phyloP scores from a whole-genome alignment of 2,329 filamentous ascomycete genomes.

The Ophiosphaerella narmari region DNA sequence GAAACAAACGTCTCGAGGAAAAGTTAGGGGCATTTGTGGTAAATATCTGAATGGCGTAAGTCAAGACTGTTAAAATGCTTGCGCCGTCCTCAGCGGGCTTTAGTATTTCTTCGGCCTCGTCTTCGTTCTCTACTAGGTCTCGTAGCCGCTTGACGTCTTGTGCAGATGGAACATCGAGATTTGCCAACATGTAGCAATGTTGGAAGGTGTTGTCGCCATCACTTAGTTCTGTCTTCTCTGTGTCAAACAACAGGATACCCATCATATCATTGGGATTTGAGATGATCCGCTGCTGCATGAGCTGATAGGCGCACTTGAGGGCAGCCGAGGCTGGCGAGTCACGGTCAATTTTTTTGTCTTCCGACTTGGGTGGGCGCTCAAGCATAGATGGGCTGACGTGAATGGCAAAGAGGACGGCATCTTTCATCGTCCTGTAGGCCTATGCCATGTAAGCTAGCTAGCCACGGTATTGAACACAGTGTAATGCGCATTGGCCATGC shows the following conservation, averaged over 20 bases:
- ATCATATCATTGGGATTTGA: slow-evolving; percentile 97
- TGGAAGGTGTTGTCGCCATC: slow-evolving; percentile 69
- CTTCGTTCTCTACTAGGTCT: slow-evolving; percentile 75
- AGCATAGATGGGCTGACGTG: slow-evolving; percentile 91
- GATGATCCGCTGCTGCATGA: slow-evolving; percentile 99
- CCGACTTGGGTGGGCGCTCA: slow-evolving; percentile 63
- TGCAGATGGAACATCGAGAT: slow-evolving; percentile 85
- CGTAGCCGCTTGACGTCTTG: slow-evolving; percentile 83
- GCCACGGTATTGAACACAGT: slow-evolving; percentile 15
- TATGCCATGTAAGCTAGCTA: slow-evolving; percentile 2
- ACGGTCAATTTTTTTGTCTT: slow-evolving; percentile 71
- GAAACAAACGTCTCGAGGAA: slow-evolving; percentile 87
- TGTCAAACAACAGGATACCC: slow-evolving; percentile 90
- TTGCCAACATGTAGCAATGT: slow-evolving; percentile 88
- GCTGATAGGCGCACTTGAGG: slow-evolving; percentile 87
- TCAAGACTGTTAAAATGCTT: slow-evolving; percentile 86
- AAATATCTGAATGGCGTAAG: slow-evolving; percentile 95
- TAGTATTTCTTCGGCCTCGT: slow-evolving; percentile 71
- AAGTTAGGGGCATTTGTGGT: slow-evolving; percentile 95
- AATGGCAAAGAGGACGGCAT: slow-evolving; percentile 97
- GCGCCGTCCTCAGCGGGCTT: slow-evolving; percentile 70
- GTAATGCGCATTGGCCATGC: background rate
- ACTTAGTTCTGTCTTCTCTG: slow-evolving; percentile 66
- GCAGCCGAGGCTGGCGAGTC: slow-evolving; percentile 83
- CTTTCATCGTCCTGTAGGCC: slow-evolving; percentile 90